Evolutionary conservation across 768 basidiomycete species (phyloP).

Genomic region (Leccinum broughii): DNA sequence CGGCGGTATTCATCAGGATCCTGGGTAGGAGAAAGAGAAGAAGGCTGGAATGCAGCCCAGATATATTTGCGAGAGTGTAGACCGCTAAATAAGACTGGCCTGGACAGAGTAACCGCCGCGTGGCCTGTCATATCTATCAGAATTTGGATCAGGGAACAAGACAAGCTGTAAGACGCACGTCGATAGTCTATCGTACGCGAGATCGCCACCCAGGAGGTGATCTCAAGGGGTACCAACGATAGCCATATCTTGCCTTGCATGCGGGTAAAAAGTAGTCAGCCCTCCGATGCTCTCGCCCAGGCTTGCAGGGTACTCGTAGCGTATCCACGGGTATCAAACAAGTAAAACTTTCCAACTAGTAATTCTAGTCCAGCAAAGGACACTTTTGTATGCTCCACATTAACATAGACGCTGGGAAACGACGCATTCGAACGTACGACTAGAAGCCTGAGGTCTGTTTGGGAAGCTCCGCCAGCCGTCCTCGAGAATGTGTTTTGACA

Average conservation of each 20-base stretch:
- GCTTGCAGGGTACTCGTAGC: constrained; percentile 41
- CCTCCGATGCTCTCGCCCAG: neutral
- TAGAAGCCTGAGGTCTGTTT: too few species aligned
- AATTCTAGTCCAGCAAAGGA: constrained; percentile 94
- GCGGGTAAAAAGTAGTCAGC: neutral
- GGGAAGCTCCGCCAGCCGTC: too few species aligned
- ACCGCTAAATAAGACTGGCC: constrained; percentile 4
- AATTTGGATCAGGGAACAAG: neutral
- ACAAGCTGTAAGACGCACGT: constrained; percentile 47
- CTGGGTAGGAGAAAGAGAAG: neutral
- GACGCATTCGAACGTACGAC: constrained; percentile 43
- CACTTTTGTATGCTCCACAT: constrained; percentile 42
- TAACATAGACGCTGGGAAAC: neutral
- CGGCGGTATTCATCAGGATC: constrained; percentile 25
- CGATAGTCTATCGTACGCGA: constrained; percentile 93
- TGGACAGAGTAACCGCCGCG: constrained; percentile 1
- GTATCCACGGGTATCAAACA: constrained; percentile 82
- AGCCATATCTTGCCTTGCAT: constrained; percentile 78
- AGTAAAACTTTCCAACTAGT: constrained; percentile 83
- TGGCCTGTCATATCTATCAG: constrained; percentile 56
- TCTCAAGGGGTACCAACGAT: constrained; percentile 68
- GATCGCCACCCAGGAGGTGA: constrained; percentile 71
- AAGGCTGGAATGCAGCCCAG: constrained; percentile 2
- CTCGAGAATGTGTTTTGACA: too few species aligned
- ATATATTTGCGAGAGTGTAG: neutral